Base-by-base conservation (phyloP, 352 stramenopile genomes). In the Phytophthora cryptogea region DNA sequence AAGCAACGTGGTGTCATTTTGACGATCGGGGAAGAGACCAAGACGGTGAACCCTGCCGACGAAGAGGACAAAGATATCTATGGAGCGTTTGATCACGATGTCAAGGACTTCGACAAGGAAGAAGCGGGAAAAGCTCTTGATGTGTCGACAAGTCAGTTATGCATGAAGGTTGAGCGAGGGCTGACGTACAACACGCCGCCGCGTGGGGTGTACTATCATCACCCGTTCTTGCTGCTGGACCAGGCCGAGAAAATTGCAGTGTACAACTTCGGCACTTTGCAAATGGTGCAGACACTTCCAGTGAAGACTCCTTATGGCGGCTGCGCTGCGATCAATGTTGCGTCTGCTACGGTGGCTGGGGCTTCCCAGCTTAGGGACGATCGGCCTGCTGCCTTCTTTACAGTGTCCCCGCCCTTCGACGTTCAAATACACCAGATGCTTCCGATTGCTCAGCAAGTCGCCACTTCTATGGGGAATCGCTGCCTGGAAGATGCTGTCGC, bases 201-300 rank as follows among this genome's bases (percentile, higher is more conserved):
- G 1, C 68, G 68, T 9, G 62, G 47, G 1, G 78, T 59, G 0
- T 79, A 70, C 49, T 84, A 77, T 58, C 83, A 93, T 59, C 76
- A 89, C 17, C 86, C 83, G 9, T 88, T 89, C 47, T 43, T 95
- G 39, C 50, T 95, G 30, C 55, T 92, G 5, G 74, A 90, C 20
- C 70, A 84, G 32, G 46, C 62, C 20, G 83, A 93, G 40, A 57
- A 72, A 33, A 37, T 92, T 36, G 64, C 69, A 0, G 86, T 91
- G 42, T 81, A 90, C 61, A 89, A 85, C 41, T 68, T 87, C 20
- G 80, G 63, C 8, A 79, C 80, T 3, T 76, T 91, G 66, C 66
- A 72, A 16, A 27, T 74, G 7, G 58, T 89, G 9, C 78, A 92
- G 49, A 77, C 63, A 6, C 46, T 93, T 3, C 58, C 79, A 1